Conservation (phyloP, 495 filamentous ascomycete species). For the Cudoniella acicularis region DNA sequence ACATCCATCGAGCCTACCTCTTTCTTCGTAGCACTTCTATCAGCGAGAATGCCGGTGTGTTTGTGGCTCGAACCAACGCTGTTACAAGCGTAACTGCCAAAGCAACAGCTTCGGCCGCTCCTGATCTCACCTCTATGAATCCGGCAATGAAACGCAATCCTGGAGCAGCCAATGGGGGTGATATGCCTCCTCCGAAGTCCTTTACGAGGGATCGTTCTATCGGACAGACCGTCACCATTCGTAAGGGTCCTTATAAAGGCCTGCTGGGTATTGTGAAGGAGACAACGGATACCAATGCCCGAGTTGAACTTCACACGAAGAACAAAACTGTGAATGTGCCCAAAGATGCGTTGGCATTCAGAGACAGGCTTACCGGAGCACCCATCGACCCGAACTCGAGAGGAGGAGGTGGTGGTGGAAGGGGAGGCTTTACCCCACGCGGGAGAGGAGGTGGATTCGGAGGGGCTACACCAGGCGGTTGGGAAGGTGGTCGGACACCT, state of each 20-base stretch:
- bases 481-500: conserved; percentile 65
- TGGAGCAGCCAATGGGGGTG: conserved; percentile 33
- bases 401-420: conserved; percentile 44
- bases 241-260: conserved; percentile 84
- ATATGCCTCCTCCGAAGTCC: conserved; percentile 74
- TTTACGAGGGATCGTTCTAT: conserved; percentile 82
- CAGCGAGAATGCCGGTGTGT: conserved; percentile 84
- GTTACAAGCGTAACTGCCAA: conserved; percentile 88
- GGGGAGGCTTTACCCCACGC: conserved; percentile 35
- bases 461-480: conserved; percentile 32
- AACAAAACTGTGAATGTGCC: conserved; percentile 79
- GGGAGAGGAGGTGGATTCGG: conserved; percentile 33
- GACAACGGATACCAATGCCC: conserved; percentile 74
- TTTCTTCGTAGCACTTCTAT: conserved; percentile 83
- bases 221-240: conserved; percentile 84
- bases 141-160: conserved; percentile 71
- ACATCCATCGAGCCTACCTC: conserved; percentile 85
- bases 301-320: conserved; percentile 90
- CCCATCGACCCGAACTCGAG: conserved; percentile 64
- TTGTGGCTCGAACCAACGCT: conserved; percentile 80
- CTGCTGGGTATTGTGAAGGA: conserved; percentile 94
- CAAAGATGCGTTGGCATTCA: conserved; percentile 72
- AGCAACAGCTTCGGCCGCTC: conserved; percentile 57
- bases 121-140: conserved; percentile 90
- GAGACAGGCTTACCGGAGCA: conserved; percentile 77